Evolutionary conservation across 768 basidiomycete species (phyloP).

Genomic region (Tulasnella calospora): DNA sequence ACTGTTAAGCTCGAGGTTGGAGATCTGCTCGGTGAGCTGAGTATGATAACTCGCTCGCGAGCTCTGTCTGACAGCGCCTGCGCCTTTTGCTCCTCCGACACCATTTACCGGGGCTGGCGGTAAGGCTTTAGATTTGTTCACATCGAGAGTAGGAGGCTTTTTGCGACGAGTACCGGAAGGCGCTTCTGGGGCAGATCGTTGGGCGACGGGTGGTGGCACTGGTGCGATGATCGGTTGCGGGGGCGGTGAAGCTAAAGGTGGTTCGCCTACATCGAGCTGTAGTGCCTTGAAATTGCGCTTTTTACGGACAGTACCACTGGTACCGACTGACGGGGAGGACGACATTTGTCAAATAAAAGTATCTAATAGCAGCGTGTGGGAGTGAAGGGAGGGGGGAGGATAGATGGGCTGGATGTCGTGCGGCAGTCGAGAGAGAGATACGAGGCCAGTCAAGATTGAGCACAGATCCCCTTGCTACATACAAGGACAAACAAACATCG

Average conservation of each 20-base stretch:
- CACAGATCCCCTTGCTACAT: not conserved
- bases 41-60: slow-evolving; percentile 71
- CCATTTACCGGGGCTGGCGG: slow-evolving; percentile 41
- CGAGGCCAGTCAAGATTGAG: slow-evolving; percentile 9
- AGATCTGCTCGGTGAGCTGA: slow-evolving; percentile 75
- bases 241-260: slow-evolving; percentile 14
- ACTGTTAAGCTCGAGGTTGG: slow-evolving; percentile 72
- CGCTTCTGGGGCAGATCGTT: slow-evolving; percentile 43
- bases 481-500: not conserved
- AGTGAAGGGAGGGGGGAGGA: not conserved
- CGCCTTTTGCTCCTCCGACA: slow-evolving; percentile 22
- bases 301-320: slow-evolving; percentile 54
- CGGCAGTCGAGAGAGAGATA: slow-evolving; percentile 8
- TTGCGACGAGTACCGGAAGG: slow-evolving; percentile 22
- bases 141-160: slow-evolving; percentile 40
- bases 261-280: slow-evolving; percentile 53
- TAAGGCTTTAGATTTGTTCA: slow-evolving; percentile 41
- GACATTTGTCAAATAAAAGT: not conserved
- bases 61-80: slow-evolving; percentile 41
- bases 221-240: slow-evolving; percentile 34
- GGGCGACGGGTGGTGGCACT: not conserved
- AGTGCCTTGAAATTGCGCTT: slow-evolving; percentile 89
- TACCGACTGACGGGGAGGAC: not conserved
- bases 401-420: slow-evolving; percentile 11
- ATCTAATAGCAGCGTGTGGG: not conserved